phyloP scores from a whole-genome alignment of 805 yeast genomes.

The Yarrowia divulgata region DNA sequence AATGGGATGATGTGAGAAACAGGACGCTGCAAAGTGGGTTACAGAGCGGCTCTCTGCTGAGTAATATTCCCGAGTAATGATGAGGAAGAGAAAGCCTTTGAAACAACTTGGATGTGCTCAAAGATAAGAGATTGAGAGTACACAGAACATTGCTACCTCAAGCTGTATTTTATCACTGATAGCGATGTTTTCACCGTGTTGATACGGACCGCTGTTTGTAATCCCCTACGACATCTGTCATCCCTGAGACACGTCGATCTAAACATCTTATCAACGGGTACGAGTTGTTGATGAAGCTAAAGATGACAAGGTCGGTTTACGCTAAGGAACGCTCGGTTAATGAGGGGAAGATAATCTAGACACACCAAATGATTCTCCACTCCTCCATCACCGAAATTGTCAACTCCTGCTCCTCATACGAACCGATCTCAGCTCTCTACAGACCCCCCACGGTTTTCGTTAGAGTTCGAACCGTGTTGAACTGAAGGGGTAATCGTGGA shows the following conservation, averaged over 20 bases:
- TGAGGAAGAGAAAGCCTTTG: no score
- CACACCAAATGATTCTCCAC: background rate
- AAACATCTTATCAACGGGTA: slow-evolving; percentile 17
- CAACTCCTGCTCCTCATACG: background rate
- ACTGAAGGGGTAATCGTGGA: slow-evolving; percentile 4
- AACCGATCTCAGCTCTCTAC: background rate
- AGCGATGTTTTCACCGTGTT: background rate
- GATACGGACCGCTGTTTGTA: background rate
- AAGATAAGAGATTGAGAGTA: background rate
- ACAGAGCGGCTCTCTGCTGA: background rate
- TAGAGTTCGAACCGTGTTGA: background rate
- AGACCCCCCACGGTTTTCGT: background rate
- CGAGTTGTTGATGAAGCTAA: slow-evolving; percentile 4
- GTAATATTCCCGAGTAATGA: background rate
- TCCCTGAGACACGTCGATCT: slow-evolving; percentile 35
- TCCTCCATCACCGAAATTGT: background rate
- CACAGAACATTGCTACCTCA: background rate
- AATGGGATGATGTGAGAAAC: background rate
- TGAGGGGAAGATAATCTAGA: background rate
- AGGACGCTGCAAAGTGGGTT: background rate
- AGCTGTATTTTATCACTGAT: background rate
- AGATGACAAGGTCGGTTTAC: background rate
- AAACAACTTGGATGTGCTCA: no score
- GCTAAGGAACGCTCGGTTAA: no score
- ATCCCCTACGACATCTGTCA: background rate